Base-by-base conservation (phyloP, 1,139 yeast species). In the Yamadazyma siamensis region DNA sequence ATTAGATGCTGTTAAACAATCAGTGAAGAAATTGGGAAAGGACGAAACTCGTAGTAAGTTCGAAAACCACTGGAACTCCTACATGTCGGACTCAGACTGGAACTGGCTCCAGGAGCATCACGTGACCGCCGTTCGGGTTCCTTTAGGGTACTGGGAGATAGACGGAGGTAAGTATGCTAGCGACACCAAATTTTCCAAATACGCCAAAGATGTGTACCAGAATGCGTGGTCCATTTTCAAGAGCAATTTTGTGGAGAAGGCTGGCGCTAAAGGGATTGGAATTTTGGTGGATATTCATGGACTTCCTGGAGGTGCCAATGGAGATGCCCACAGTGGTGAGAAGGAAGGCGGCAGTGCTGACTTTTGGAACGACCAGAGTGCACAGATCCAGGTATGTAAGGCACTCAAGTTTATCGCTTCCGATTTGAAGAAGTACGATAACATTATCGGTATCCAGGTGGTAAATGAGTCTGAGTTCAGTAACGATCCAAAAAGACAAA, bases 271-370 rank as follows among this genome's bases (percentile, higher is more conserved):
- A 42, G 65, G 71, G 16, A 89, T 91, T 39, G 83, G 88, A 7
- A 80, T 89, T 1, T 49, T 91, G 35, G 72, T 89, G 8, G 98
- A 91, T 55, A 51, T 91, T 27, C 98, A 91, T 56, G 96, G 85
- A 0, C 56, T 91, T 16, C 97, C 96, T 2, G 88, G 86, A 9
- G 96, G 96, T 25, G 97, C 96, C 17, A 91, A 91, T 50, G 75
- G 77, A 1, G 81, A 80, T 16, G 66, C 80, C 35, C 97, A 89
- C 53, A 79, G 94, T 46, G 98, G 97, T 6, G 80, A 81, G 33
- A 52, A 59, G 21, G 54, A 69, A 30, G 48, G 56, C 4, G 74
- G 74, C 3, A 53, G 56, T 18, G 82, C 87, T n/a, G 80, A 63
- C 12, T 80, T 79, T 50, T 89, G 86, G 86, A 53, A 44, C 31